Conservation (phyloP, 2,329 filamentous ascomycete genomes). For the Penicillium sp. region DNA sequence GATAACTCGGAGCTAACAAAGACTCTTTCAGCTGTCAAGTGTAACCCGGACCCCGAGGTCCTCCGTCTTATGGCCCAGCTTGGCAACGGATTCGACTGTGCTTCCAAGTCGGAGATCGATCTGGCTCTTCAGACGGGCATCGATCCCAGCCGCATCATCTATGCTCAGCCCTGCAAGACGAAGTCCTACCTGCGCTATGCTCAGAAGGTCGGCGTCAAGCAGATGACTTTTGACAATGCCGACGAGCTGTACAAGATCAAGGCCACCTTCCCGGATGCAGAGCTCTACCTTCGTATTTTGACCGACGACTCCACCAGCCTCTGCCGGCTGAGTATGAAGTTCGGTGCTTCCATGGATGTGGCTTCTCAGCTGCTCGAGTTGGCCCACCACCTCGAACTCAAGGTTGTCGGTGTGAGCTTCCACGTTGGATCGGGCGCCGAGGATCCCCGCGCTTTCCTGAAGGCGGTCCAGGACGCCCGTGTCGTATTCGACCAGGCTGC, state of each 20-base stretch:
- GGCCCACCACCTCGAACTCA: slow-evolving; percentile 76
- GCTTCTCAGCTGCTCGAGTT: slow-evolving; percentile 72
- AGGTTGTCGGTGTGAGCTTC: slow-evolving; percentile 94
- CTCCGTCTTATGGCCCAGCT: slow-evolving; percentile 81
- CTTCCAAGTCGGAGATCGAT: slow-evolving; percentile 96
- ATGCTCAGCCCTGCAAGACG: slow-evolving; percentile 99
- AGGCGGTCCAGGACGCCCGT: slow-evolving; percentile 85
- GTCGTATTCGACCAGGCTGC: slow-evolving; percentile 81
- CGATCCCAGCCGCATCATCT: slow-evolving; percentile 88
- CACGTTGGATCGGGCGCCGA: slow-evolving; percentile 95
- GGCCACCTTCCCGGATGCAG: slow-evolving; percentile 79
- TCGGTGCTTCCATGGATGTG: slow-evolving; percentile 82
- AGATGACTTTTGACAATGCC: slow-evolving; percentile 99
- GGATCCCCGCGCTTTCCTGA: slow-evolving; percentile 84
- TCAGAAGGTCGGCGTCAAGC: slow-evolving; percentile 75
- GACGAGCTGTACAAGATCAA: slow-evolving; percentile 98
- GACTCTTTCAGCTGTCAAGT: slow-evolving; percentile 74
- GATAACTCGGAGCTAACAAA: slow-evolving; percentile 3
- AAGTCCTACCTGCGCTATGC: slow-evolving; percentile 95
- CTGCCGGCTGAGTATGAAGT: slow-evolving; percentile 95
- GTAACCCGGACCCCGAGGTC: slow-evolving; percentile 89
- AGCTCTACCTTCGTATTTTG: slow-evolving; percentile 89
- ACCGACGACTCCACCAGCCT: slow-evolving; percentile 94
- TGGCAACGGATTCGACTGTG: slow-evolving; percentile 95
- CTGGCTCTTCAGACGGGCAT: slow-evolving; percentile 78